Evolutionary conservation across 257 asterid species (phyloP), one percentile per base, ranked within the genome.

Genomic region (Solanum commersonii): DNA sequence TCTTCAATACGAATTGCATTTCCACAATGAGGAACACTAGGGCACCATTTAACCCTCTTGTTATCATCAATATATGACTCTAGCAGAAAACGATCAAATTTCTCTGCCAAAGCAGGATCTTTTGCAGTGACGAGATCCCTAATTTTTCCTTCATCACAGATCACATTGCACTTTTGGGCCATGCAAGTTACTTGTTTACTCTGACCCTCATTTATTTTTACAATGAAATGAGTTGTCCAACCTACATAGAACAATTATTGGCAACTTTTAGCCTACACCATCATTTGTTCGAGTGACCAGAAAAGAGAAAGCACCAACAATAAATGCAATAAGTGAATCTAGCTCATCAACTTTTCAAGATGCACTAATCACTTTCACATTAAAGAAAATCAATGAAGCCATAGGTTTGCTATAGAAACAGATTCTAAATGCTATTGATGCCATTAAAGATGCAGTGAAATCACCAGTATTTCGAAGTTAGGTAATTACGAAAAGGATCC

Each of bases 11-110:
- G 91, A 40, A 94, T 87, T 27, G 95, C 96, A 60, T 93, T 94
- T 84, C 94, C 95, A 74, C 97, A 93, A 59, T 92, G 95, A 37
- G 96, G 96, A 81, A 89, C 89, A 82, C 96, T 93, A 2, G 97
- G 97, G 84, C 97, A 94, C 97, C 97, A 92, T 76, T 94, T 90
- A 31, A 93, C 95, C 87, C 87, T 87, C 84, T 88, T 89, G 85
- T 94, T 94, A 87, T 94, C 97, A 84, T 94, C 95, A 25, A 94
- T 92, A 84, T 92, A 94, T 18, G 97, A 94, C 88, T 93, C 97
- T 42, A 91, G 72, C 38, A 94, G 94, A 90, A 87, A 89, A 38
- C 93, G 92, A 37, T 93, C 93, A 71, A 93, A 93, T 89, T 93
- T 94, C 82, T 89, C 94, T 2, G 91, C 93, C 87, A 93, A 71